Percentiles rank a stretch among this genome's conserved stretches.
phyloP scores from a whole-genome alignment of 192 early-diverging fungal genomes.

The Pilaira anomala region DNA sequence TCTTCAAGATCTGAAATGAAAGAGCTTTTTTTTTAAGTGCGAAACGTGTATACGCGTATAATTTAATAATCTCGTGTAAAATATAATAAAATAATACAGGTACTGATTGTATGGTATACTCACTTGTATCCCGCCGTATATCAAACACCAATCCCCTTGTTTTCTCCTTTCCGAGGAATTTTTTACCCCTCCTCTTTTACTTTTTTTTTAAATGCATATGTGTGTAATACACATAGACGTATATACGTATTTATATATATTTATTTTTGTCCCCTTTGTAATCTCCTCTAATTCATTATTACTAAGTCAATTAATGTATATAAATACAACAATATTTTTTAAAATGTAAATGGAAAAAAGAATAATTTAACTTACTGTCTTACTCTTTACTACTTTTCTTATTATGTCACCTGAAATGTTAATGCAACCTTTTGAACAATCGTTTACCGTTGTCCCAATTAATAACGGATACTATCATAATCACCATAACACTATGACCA shows the following conservation, averaged over 20 bases:
- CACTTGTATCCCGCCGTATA: slow-evolving; percentile 17
- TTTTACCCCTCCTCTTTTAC: slow-evolving; percentile 3
- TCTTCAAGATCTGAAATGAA: too few species aligned
- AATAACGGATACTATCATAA: background rate
- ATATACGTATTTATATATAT: too few species aligned
- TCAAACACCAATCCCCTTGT: slow-evolving; percentile 5
- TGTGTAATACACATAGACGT: too few species aligned
- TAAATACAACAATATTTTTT: slow-evolving; percentile 2
- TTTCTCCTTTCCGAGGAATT: slow-evolving; percentile 15
- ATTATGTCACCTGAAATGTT: slow-evolving; percentile 13
- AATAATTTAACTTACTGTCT: background rate
- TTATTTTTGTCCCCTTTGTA: too few species aligned
- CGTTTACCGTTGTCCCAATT: slow-evolving; percentile 8
- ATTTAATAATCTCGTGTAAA: too few species aligned
- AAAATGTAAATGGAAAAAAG: background rate
- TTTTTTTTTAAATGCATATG: slow-evolving; percentile 1
- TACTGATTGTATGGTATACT: too few species aligned
- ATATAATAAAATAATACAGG: too few species aligned
- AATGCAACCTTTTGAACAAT: slow-evolving; percentile 25
- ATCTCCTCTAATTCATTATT: background rate
- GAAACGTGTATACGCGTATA: too few species aligned
- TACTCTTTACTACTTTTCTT: background rate
- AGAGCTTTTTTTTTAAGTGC: too few species aligned
- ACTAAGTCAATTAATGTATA: background rate
- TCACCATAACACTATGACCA: background rate